These are phyloP conservation scores for Pseudotsuga menziesii DNA, from an alignment of 75 land plant genomes.

Conservation along the genomic window DNA sequence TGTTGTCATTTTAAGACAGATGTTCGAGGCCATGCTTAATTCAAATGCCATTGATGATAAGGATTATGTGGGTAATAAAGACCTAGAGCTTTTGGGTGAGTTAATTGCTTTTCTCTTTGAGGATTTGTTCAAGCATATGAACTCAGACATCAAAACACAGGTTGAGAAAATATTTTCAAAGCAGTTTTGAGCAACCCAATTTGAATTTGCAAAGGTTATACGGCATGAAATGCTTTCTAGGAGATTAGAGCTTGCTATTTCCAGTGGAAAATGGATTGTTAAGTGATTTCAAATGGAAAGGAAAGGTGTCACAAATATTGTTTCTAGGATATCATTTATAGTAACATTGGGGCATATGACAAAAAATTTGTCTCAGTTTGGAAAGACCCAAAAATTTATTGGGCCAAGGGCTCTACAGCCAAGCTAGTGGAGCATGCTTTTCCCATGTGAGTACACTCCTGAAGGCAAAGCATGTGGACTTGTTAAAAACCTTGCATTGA, in stretches of 20 bases:
- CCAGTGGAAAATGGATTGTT: constrained; percentile 90
- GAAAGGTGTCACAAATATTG: constrained; percentile 90
- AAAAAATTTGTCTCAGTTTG: constrained; percentile 88
- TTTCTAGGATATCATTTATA: constrained; percentile 85
- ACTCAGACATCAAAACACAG: no score
- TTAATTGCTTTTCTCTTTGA: no score
- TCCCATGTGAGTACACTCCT: constrained; percentile 98
- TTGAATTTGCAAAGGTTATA: constrained; percentile 28
- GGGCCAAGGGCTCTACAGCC: constrained; percentile 99
- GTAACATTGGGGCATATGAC: constrained; percentile 91
- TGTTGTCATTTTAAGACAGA: no score
- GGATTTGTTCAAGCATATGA: no score
- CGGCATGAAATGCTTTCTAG: constrained; percentile 40
- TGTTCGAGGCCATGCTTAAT: no score
- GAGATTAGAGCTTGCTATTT: constrained; percentile 86
- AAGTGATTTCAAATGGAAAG: constrained; percentile 84
- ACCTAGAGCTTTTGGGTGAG: no score
- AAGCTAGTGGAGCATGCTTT: constrained; percentile 99
- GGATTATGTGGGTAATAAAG: no score
- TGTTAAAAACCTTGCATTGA: constrained; percentile 88
- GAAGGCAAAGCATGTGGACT: constrained; percentile 98
- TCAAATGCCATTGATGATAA: no score
- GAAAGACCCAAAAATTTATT: constrained; percentile 98
- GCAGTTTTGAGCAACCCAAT: no score
- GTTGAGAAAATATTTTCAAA: no score